A percentile compares a stretch with the other conserved stretches of the same genome.
Conservation (phyloP, 495 filamentous ascomycete species). For the Cercophora scortea region DNA sequence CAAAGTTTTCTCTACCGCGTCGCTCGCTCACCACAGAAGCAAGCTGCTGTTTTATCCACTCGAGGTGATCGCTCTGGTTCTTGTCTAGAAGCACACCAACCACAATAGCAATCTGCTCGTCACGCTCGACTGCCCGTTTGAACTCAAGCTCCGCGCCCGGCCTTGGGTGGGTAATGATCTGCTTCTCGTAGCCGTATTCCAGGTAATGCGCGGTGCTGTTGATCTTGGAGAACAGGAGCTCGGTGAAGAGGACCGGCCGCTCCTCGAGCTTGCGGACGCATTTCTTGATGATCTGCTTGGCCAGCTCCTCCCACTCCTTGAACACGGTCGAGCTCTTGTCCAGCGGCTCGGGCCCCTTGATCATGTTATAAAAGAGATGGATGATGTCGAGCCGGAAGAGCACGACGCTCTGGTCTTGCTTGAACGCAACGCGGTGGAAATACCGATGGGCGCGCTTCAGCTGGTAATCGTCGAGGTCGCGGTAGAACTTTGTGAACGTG, state of each 20-base stretch:
- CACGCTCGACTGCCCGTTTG: slow-evolving; percentile 52
- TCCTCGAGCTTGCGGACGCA: slow-evolving; percentile 74
- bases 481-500: slow-evolving; percentile 68
- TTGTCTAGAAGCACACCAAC: slow-evolving; percentile 73
- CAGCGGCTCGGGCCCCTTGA: slow-evolving; percentile 80
- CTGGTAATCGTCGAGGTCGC: slow-evolving; percentile 71
- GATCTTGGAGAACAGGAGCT: slow-evolving; percentile 92
- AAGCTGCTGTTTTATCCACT: slow-evolving; percentile 72
- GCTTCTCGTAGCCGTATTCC: slow-evolving; percentile 83
- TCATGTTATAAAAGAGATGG: slow-evolving; percentile 78
- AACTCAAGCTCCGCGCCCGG: slow-evolving; percentile 75
- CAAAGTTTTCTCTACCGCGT: slow-evolving; percentile 68
- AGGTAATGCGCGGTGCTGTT: slow-evolving; percentile 74
- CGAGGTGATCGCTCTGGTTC: slow-evolving; percentile 61
- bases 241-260: slow-evolving; percentile 73
- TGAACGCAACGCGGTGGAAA: slow-evolving; percentile 92
- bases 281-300: slow-evolving; percentile 69
- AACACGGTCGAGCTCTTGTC: slow-evolving; percentile 54
- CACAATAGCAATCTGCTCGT: slow-evolving; percentile 68
- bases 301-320: slow-evolving; percentile 88
- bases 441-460: slow-evolving; percentile 92
- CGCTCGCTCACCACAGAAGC: slow-evolving; percentile 62
- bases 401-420: slow-evolving; percentile 80
- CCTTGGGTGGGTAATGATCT: slow-evolving; percentile 51
- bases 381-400: slow-evolving; percentile 89